Conservation (phyloP, 192 early-diverging fungal species). For the Spinellus fusiger region DNA sequence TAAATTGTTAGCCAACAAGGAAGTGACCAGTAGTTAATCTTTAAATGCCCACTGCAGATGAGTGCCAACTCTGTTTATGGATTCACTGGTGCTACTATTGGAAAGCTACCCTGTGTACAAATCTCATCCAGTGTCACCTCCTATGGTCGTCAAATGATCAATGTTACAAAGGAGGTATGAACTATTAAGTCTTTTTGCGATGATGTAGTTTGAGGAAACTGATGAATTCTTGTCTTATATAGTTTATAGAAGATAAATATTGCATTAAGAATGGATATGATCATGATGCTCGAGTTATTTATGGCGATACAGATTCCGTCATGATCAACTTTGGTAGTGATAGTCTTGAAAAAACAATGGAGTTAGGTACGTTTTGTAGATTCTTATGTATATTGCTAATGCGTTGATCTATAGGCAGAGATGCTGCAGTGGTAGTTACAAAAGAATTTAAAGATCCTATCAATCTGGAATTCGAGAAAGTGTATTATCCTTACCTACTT, state of each 20-base stretch:
- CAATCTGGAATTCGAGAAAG: conserved; percentile 99
- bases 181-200: not conserved
- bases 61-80: conserved; percentile 97
- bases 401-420: conserved; percentile 37
- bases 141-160: conserved; percentile 96
- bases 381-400: not conserved
- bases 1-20: conserved; percentile 13
- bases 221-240: conserved; percentile 1
- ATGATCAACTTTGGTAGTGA: conserved; percentile 96
- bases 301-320: conserved; percentile 98
- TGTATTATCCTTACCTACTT: conserved; percentile 95
- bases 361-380: conserved; percentile 45
- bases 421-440: conserved; percentile 86
- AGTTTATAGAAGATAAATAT: conserved; percentile 76
- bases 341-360: conserved; percentile 79
- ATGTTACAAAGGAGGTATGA: conserved; percentile 65
- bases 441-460: conserved; percentile 84
- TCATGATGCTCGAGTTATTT: conserved; percentile 87
- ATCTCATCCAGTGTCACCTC: conserved; percentile 93
- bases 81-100: conserved; percentile 92
- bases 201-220: conserved; percentile 6
- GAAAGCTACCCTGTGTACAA: conserved; percentile 85
- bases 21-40: not conserved
- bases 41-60: conserved; percentile 40
- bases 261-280: conserved; percentile 83